Evolutionary conservation across 2,329 filamentous ascomycete genomes (phyloP), one percentile per base, ranked within the genome.

Genomic region (Cordyceps fumosorosea): DNA sequence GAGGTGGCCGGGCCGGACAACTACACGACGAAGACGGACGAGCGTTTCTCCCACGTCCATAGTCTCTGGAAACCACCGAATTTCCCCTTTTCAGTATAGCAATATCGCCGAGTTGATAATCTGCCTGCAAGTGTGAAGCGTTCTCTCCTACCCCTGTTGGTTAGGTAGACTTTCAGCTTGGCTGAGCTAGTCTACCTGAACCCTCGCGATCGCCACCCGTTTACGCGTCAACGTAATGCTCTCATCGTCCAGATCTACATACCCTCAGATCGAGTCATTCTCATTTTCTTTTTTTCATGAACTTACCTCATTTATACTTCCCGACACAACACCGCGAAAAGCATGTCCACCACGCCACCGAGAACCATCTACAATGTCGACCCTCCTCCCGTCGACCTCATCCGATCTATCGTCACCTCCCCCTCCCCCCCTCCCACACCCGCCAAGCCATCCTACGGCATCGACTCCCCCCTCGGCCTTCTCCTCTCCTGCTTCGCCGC

Each of bases 381-480:
- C 47, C 29, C 54, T 52, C 40, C 57, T 32, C 64, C 58, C 12
- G 20, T 50, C 34, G 62, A 65, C 55, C 64, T 64, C 62, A 63
- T 65, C 44, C 26, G n/a, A 12, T 32, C 44, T 37, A 51, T 65
- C 55, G 24, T 37, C 37, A 40, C 3, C n/a, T 57, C 64, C 26
- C 3, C 40, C 37, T 22, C 24, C 16, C 59, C 24, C 4, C 57
- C 57, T 24, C 16, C 26, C 51, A 60, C 47, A 14, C 56, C 59
- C 18, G 22, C 64, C 6, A 7, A 59, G 50, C 55, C 64, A 18
- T 52, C 60, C 59, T 64, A 56, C 52, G 64, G 64, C 51, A 56
- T 65, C 55, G 62, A 65, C 58, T 64, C 62, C 32, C 63, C 63
- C 34, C 50, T 63, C 32, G 60, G 64, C 32, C 64, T 64, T 11